These are phyloP conservation scores for Phaeosphaeriaceae sp. DNA, from an alignment of 2,329 filamentous ascomycete genomes.

Conservation along the genomic window DNA sequence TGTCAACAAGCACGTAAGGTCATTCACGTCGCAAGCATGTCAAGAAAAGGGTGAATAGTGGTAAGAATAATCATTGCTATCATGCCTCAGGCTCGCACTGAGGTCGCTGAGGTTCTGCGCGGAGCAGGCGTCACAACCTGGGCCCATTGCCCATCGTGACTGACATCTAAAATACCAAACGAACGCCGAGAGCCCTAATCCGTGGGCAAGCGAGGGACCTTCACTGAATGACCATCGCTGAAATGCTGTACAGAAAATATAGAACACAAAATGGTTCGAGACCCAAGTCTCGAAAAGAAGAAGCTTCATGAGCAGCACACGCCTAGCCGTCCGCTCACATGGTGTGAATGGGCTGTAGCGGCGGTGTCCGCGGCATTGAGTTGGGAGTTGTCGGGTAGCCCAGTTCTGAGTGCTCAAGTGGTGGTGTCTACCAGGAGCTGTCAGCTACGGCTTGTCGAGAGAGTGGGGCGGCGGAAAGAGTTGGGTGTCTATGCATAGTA, in stretches of 20 bases:
- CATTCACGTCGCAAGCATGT: neutral
- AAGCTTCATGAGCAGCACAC: constrained; percentile 9
- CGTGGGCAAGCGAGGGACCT: constrained; percentile 43
- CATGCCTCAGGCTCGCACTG: constrained; percentile 37
- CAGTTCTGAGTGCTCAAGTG: constrained; percentile 69
- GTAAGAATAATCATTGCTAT: constrained; percentile 28
- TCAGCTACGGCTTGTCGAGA: constrained; percentile 45
- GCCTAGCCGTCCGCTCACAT: constrained; percentile 24
- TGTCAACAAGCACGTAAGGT: neutral
- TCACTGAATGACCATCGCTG: constrained; percentile 41
- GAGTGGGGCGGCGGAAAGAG: constrained; percentile 34
- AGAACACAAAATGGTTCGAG: constrained; percentile 34
- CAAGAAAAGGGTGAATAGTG: constrained; percentile 3
- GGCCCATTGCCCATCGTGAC: constrained; percentile 19
- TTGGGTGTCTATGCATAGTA: constrained; percentile 44
- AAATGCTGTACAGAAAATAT: constrained; percentile 46
- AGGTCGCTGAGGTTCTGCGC: constrained; percentile 27
- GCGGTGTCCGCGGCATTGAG: constrained; percentile 75
- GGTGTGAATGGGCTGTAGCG: constrained; percentile 48
- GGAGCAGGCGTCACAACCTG: constrained; percentile 16
- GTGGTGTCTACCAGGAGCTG: constrained; percentile 69
- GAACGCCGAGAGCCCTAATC: constrained; percentile 36
- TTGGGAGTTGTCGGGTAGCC: constrained; percentile 69
- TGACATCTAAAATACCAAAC: constrained; percentile 8
- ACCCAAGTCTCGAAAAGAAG: constrained; percentile 22